A percentile compares a stretch with the other conserved stretches of the same genome.
Conservation (phyloP, 2,329 filamentous ascomycete species). For the Dryadomyces quercus-mongolicae region DNA sequence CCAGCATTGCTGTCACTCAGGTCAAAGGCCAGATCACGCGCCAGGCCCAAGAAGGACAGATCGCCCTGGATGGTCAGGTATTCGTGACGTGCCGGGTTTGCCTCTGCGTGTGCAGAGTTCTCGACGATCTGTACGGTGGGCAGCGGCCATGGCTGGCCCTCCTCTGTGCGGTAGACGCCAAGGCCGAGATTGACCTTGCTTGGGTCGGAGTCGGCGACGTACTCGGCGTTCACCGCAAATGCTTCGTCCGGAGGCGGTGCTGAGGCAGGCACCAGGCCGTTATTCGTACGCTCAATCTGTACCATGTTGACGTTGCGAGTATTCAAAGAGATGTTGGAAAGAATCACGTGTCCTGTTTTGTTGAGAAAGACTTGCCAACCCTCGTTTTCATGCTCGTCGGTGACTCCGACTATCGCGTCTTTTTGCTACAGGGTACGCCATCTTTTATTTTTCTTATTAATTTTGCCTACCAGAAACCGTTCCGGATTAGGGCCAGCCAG, state of each 20-base stretch:
- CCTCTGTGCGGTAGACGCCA: slow-evolving; percentile 87
- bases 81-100: slow-evolving; percentile 48
- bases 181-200: slow-evolving; percentile 87
- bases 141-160: slow-evolving; percentile 92
- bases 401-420: too few relatives aligned
- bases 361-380: too few relatives aligned
- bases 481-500: too few relatives aligned
- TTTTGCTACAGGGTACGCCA: too few relatives aligned
- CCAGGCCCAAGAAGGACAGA: slow-evolving; percentile 70
- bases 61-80: slow-evolving; percentile 93
- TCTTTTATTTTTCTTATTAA: too few relatives aligned
- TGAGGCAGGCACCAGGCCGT: neutral
- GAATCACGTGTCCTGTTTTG: too few relatives aligned
- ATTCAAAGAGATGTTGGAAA: too few relatives aligned
- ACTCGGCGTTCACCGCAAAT: slow-evolving; percentile 83
- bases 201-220: slow-evolving; percentile 58
- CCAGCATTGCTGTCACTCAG: slow-evolving; percentile 29
- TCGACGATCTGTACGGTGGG: slow-evolving; percentile 62
- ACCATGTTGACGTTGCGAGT: neutral
- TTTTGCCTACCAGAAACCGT: too few relatives aligned
- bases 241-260: slow-evolving; percentile 9
- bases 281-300: neutral
- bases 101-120: slow-evolving; percentile 2
- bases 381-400: too few relatives aligned
- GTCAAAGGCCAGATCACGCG: slow-evolving; percentile 81